Conservation (phyloP, 1,284 basidiomycete species). For the Fomitopsis schrenkii region DNA sequence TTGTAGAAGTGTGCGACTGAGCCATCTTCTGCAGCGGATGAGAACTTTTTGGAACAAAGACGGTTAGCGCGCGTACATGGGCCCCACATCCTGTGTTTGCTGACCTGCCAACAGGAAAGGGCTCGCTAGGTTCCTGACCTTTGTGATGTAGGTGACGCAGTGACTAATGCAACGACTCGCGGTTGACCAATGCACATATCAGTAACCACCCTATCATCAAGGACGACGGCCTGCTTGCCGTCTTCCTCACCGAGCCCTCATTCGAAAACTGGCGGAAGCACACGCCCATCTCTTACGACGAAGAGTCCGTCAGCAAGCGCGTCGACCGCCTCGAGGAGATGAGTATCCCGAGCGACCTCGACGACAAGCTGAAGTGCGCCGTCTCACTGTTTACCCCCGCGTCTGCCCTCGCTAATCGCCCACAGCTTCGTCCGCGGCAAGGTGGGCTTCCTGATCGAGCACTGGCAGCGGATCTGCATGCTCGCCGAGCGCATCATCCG, state of each 20-base stretch:
- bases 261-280: constrained; percentile 87
- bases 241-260: constrained; percentile 77
- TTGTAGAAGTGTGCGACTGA: constrained; percentile 1
- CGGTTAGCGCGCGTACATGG: constrained; percentile 38
- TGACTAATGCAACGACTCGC: constrained; percentile 20
- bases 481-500: constrained; percentile 82
- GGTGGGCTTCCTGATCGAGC: constrained; percentile 74
- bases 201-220: constrained; percentile 90
- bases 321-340: constrained; percentile 86
- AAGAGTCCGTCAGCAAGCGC: constrained; percentile 80
- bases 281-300: constrained; percentile 69
- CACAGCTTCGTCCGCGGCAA: constrained; percentile 65
- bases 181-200: background rate
- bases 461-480: constrained; percentile 87
- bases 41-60: constrained; percentile 85
- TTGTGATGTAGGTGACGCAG: constrained; percentile 51
- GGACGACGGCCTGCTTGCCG: constrained; percentile 77
- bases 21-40: constrained; percentile 56
- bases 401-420: constrained; percentile 1
- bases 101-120: constrained; percentile 55
- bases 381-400: background rate
- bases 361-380: constrained; percentile 78
- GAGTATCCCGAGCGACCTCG: constrained; percentile 87
- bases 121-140: constrained; percentile 77
- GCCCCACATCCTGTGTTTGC: background rate